phyloP scores from a whole-genome alignment of 1,284 basidiomycete species.

The Mycena sp. region DNA sequence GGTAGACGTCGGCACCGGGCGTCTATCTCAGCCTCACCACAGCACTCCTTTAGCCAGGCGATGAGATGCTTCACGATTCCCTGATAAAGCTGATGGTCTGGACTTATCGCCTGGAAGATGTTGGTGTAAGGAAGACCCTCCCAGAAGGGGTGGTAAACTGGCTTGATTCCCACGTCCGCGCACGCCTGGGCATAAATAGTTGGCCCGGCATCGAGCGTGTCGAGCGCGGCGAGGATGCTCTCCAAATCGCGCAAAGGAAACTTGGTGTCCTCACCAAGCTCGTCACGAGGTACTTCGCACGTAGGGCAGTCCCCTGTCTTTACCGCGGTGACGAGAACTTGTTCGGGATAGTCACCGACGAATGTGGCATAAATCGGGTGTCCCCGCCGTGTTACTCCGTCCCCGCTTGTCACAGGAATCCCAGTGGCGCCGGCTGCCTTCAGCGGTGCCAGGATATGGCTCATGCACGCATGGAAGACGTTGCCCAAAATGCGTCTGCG shows the following conservation, averaged over 20 bases:
- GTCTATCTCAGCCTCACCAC: slow-evolving; percentile 36
- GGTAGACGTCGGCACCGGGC: slow-evolving; percentile 23
- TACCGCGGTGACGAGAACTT: not conserved
- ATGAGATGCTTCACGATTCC: slow-evolving; percentile 43
- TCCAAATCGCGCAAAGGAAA: slow-evolving; percentile 20
- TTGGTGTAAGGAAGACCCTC: too few relatives aligned
- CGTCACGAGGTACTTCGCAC: too few relatives aligned
- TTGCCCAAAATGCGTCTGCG: slow-evolving; percentile 41
- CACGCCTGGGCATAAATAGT: slow-evolving; percentile 23
- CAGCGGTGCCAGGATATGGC: slow-evolving; percentile 2
- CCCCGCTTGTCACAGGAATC: slow-evolving; percentile 2
- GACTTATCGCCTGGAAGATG: too few relatives aligned
- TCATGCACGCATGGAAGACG: slow-evolving; percentile 18
- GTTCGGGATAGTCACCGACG: slow-evolving; percentile 20
- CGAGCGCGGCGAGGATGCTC: slow-evolving; percentile 19
- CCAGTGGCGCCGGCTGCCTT: not conserved
- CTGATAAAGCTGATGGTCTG: slow-evolving; percentile 54
- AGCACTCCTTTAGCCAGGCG: slow-evolving; percentile 33
- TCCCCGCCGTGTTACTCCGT: slow-evolving; percentile 7
- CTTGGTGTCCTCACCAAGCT: slow-evolving; percentile 20
- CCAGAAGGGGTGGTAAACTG: too few relatives aligned
- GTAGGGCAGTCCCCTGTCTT: slow-evolving; percentile 11
- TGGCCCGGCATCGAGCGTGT: slow-evolving; percentile 18
- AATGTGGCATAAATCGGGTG: slow-evolving; percentile 13
- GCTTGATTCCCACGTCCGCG: too few relatives aligned